Conservation (phyloP, 2,329 filamentous ascomycete genomes). For the Colletotrichum coccodes region DNA sequence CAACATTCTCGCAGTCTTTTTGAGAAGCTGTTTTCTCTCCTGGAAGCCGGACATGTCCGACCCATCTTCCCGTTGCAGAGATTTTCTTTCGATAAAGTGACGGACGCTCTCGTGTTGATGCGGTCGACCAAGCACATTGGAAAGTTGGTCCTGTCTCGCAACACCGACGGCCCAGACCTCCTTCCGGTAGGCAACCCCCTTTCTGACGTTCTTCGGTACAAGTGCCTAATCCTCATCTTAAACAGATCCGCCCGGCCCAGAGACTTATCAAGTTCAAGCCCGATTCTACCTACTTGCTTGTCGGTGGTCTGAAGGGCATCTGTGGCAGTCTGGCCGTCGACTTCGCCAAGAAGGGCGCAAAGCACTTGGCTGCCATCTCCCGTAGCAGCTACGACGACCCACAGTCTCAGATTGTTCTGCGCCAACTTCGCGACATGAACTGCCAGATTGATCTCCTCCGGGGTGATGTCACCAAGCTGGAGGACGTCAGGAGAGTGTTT, state of each 20-base stretch:
- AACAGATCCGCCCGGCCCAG: not conserved
- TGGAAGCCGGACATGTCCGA: not conserved
- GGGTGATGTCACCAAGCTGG: no score
- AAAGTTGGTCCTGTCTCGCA: conserved; percentile 54
- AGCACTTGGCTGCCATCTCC: conserved; percentile 40
- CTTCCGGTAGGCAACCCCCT: not conserved
- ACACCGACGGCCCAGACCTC: not conserved
- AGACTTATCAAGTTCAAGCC: conserved; percentile 23
- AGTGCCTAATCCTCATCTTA: no score
- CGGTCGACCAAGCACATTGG: conserved; percentile 55
- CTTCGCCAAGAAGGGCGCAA: conserved; percentile 45
- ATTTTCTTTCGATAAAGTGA: not conserved
- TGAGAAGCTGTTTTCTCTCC: not conserved
- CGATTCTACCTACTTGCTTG: conserved; percentile 46
- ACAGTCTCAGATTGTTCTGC: conserved; percentile 37
- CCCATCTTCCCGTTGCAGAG: not conserved
- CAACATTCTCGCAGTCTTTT: not conserved
- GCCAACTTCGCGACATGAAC: conserved; percentile 29
- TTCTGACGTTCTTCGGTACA: no score
- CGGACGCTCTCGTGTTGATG: conserved; percentile 53
- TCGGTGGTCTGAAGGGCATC: conserved; percentile 49
- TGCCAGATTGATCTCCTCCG: no score
- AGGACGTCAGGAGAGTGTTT: no score
- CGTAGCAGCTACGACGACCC: conserved; percentile 44
- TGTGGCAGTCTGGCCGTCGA: conserved; percentile 46